Conservation (phyloP, 2,329 filamentous ascomycete species). For the Fusarium newnesense region DNA sequence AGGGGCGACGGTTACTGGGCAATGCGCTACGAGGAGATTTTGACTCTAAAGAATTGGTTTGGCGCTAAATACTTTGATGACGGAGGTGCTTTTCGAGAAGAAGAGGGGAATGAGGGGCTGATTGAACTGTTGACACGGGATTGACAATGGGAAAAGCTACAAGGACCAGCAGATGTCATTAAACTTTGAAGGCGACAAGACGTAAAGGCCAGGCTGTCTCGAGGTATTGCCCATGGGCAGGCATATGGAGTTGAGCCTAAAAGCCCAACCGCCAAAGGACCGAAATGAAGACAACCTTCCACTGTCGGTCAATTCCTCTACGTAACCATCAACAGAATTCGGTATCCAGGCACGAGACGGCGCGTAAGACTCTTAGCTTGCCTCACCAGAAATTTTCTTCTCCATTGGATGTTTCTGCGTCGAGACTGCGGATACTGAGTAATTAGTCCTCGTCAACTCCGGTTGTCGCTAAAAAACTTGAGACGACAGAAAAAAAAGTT, state of each 20-base stretch:
- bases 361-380: conserved; percentile 18
- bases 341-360: conserved; percentile 16
- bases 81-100: conserved; percentile 39
- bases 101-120: conserved; percentile 28
- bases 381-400: conserved; percentile 17
- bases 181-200: background rate
- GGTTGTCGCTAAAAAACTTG: conserved; percentile 28
- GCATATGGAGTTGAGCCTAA: background rate
- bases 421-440: conserved; percentile 39
- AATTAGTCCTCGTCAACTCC: conserved; percentile 43
- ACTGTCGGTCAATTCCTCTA: conserved; percentile 1
- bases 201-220: background rate
- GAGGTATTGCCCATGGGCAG: background rate
- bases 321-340: background rate
- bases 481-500: conserved; percentile 8
- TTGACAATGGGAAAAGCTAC: background rate
- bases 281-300: background rate
- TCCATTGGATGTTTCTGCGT: conserved; percentile 2
- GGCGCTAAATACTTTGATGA: conserved; percentile 41
- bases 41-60: conserved; percentile 37
- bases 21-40: conserved; percentile 31
- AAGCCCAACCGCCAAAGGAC: background rate
- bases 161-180: background rate
- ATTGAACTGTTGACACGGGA: background rate
- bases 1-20: conserved; percentile 32